phyloP scores from a whole-genome alignment of 495 filamentous ascomycete genomes.

The Daldinia grandis region DNA sequence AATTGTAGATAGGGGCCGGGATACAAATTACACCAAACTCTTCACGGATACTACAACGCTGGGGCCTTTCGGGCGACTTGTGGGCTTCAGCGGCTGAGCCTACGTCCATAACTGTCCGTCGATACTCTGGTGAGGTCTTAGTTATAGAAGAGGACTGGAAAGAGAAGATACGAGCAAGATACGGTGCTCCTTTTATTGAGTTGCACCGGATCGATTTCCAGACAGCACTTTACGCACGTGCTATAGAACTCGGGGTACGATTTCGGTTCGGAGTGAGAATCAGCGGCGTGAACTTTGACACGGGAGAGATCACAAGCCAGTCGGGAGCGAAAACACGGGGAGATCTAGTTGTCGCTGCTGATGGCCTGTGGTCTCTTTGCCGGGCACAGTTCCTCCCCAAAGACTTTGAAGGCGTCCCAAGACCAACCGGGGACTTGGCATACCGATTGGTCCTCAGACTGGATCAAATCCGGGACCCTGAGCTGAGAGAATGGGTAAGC shows the following conservation, averaged over 20 bases:
- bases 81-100: constrained; percentile 45
- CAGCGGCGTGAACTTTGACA: constrained; percentile 50
- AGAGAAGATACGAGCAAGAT: constrained; percentile 42
- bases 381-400: constrained; percentile 50
- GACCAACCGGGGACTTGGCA: constrained; percentile 62
- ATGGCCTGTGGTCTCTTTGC: constrained; percentile 61
- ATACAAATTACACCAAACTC: constrained; percentile 58
- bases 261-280: constrained; percentile 46
- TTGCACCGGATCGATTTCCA: constrained; percentile 59
- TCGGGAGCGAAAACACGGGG: constrained; percentile 45
- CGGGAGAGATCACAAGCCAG: constrained; percentile 46
- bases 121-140: constrained; percentile 49
- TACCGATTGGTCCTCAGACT: constrained; percentile 61
- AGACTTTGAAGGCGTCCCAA: constrained; percentile 52
- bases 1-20: constrained; percentile 53
- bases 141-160: constrained; percentile 44
- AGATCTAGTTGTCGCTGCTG: constrained; percentile 62
- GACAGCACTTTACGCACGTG: constrained; percentile 47
- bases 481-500: constrained; percentile 53
- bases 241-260: constrained; percentile 48
- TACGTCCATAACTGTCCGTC: constrained; percentile 36
- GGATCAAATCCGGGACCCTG: constrained; percentile 54
- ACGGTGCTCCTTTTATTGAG: constrained; percentile 52
- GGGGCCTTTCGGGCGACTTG: constrained; percentile 55
- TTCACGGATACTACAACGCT: constrained; percentile 54